Percentiles rank a stretch among this genome's conserved stretches.
Conservation (phyloP, 2,329 filamentous ascomycete genomes). For the Ophiostoma quercus region DNA sequence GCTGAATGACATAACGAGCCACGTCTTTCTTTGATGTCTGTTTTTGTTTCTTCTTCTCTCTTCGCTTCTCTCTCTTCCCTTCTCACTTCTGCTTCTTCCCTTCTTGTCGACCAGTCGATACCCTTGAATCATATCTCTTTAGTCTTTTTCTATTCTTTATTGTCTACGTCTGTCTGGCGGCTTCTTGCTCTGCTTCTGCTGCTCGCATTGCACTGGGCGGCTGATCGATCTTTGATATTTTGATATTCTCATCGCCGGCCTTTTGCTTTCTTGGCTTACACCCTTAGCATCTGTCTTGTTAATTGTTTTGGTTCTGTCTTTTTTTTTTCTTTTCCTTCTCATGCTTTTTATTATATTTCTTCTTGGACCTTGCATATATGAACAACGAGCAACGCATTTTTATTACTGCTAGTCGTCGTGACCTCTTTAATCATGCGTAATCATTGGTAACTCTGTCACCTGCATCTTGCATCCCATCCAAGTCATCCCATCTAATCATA, state of each 20-base stretch:
- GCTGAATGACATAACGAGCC: slow-evolving; percentile 9
- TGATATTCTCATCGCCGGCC: background rate
- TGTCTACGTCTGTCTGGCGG: background rate
- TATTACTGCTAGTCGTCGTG: background rate
- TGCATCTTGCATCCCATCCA: background rate
- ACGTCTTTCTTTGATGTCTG: background rate
- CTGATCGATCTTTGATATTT: background rate
- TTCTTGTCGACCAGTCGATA: background rate
- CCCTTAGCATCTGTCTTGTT: background rate
- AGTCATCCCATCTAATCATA: background rate
- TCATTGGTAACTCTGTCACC: background rate
- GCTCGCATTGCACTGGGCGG: background rate
- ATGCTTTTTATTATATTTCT: background rate
- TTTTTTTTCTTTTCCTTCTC: background rate
- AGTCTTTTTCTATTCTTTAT: background rate
- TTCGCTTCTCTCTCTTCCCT: background rate
- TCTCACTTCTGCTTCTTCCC: background rate
- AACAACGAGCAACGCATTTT: background rate
- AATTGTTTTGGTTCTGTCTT: background rate
- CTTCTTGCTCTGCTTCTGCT: background rate
- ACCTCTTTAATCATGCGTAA: background rate
- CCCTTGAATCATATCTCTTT: background rate
- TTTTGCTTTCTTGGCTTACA: background rate
- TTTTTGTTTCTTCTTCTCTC: slow-evolving; percentile 8
- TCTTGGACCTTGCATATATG: background rate